Conservation (phyloP, 2,329 filamentous ascomycete genomes). For the Apiospora saccharicola region DNA sequence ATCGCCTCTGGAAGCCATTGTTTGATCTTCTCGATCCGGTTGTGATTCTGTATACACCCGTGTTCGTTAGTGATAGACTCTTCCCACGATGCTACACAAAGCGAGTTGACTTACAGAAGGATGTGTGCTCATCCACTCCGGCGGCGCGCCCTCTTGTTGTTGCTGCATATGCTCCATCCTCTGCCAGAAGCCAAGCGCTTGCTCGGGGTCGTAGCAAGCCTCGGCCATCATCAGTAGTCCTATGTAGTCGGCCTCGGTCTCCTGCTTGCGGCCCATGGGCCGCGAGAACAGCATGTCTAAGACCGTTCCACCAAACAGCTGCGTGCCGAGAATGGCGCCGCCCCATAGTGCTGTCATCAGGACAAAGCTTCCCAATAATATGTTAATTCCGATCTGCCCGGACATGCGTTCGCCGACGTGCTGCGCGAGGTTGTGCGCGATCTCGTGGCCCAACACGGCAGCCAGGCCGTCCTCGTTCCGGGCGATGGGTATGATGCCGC, state of each 20-base stretch:
- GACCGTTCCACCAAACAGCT: slow-evolving; percentile 54
- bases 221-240: slow-evolving; percentile 85
- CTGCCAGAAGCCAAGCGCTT: slow-evolving; percentile 72
- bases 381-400: slow-evolving; percentile 58
- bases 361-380: slow-evolving; percentile 58
- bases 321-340: slow-evolving; percentile 50
- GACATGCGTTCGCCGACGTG: slow-evolving; percentile 72
- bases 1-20: slow-evolving; percentile 68
- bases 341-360: slow-evolving; percentile 55
- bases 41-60: slow-evolving; percentile 56
- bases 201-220: slow-evolving; percentile 76
- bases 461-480: slow-evolving; percentile 73
- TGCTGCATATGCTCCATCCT: slow-evolving; percentile 73
- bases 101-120: slow-evolving; percentile 63
- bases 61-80: slow-evolving; percentile 25
- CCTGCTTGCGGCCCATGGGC: slow-evolving; percentile 75
- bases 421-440: slow-evolving; percentile 76
- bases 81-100: not conserved
- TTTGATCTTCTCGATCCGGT: slow-evolving; percentile 69
- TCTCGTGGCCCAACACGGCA: slow-evolving; percentile 80
- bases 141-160: slow-evolving; percentile 56
- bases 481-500: slow-evolving; percentile 74
- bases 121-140: slow-evolving; percentile 80
- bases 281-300: slow-evolving; percentile 70
- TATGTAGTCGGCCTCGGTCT: slow-evolving; percentile 81